These are phyloP conservation scores for Leccinum boreale DNA, from an alignment of 768 basidiomycete species.

Conservation along the genomic window DNA sequence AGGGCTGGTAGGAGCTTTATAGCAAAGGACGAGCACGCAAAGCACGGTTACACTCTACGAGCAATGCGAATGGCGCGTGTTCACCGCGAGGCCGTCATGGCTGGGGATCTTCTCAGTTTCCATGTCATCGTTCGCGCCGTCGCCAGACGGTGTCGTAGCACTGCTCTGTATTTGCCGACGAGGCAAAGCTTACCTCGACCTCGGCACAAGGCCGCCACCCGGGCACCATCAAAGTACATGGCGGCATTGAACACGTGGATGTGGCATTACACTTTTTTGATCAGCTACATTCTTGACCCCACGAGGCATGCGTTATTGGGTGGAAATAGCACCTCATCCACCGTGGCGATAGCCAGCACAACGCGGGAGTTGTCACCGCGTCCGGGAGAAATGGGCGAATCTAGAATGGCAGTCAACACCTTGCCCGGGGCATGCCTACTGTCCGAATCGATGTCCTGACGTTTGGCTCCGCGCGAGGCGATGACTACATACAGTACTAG, in stretches of 20 bases:
- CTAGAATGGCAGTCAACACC: neutral
- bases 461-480: too few species aligned
- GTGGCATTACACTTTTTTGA: slow-evolving; percentile 3
- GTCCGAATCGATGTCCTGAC: too few species aligned
- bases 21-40: slow-evolving; percentile 12
- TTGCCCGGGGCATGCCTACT: too few species aligned
- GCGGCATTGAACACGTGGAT: slow-evolving; percentile 15
- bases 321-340: neutral
- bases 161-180: slow-evolving; percentile 18
- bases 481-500: too few species aligned
- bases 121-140: slow-evolving; percentile 11
- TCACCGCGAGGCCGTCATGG: slow-evolving; percentile 28
- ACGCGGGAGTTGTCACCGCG: neutral
- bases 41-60: slow-evolving; percentile 10
- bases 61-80: slow-evolving; percentile 31
- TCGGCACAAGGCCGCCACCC: slow-evolving; percentile 12
- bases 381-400: neutral
- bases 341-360: neutral
- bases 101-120: slow-evolving; percentile 6
- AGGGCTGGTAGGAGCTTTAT: slow-evolving; percentile 23
- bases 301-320: slow-evolving; percentile 10
- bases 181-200: slow-evolving; percentile 9
- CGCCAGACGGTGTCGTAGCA: slow-evolving; percentile 3
- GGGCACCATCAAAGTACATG: slow-evolving; percentile 2
- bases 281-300: slow-evolving; percentile 14